phyloP scores from a whole-genome alignment of 768 basidiomycete genomes.

The Pilatotrama ljubarskyi region DNA sequence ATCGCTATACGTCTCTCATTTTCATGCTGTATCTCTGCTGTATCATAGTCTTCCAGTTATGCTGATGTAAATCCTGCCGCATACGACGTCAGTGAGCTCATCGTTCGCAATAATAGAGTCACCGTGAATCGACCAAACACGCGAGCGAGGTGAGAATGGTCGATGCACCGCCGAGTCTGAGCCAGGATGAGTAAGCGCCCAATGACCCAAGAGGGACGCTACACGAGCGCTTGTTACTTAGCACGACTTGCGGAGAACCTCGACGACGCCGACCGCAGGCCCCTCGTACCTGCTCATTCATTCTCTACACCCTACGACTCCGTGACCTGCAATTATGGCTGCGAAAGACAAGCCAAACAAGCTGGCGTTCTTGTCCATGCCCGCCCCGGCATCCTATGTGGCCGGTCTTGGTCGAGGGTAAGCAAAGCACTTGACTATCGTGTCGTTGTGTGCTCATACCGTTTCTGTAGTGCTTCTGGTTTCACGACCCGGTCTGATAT shows the following conservation, averaged over 20 bases:
- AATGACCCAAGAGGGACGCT: neutral
- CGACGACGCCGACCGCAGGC: neutral
- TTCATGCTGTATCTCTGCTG: too few relatives aligned
- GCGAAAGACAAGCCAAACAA: slow-evolving; percentile 66
- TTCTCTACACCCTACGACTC: neutral
- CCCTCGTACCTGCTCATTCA: neutral
- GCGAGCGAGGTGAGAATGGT: too few relatives aligned
- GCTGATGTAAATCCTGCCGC: too few relatives aligned
- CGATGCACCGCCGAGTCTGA: neutral
- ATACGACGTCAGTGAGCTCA: too few relatives aligned
- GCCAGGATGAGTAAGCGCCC: neutral
- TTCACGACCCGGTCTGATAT: slow-evolving; percentile 99
- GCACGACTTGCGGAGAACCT: slow-evolving; percentile 7
- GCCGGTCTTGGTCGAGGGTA: slow-evolving; percentile 98
- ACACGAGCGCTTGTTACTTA: slow-evolving; percentile 1
- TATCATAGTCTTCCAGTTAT: too few relatives aligned
- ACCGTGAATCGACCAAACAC: too few relatives aligned
- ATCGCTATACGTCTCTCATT: too few relatives aligned
- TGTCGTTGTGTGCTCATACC: slow-evolving; percentile 12
- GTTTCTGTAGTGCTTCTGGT: slow-evolving; percentile 73
- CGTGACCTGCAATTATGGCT: slow-evolving; percentile 35
- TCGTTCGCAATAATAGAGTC: too few relatives aligned
- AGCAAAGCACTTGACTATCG: slow-evolving; percentile 29
- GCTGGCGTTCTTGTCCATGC: slow-evolving; percentile 86
- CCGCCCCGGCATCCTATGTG: slow-evolving; percentile 95